These are phyloP conservation scores for Botrytis porri DNA, from an alignment of 2,329 filamentous ascomycete species.

Conservation along the genomic window DNA sequence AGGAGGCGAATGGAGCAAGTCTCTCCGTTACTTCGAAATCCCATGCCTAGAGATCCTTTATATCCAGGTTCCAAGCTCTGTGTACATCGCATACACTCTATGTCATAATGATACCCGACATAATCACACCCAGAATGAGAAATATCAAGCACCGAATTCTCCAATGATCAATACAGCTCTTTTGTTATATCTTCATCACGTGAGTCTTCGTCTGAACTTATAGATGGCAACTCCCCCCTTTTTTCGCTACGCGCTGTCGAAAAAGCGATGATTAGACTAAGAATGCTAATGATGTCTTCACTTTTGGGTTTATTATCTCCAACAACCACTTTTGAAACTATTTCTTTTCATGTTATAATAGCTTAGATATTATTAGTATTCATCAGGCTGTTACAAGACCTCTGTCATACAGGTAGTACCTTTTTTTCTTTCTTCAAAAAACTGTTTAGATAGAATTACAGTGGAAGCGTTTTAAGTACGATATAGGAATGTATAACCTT, in stretches of 20 bases:
- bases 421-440: too few species aligned
- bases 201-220: background rate
- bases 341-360: background rate
- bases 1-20: too few species aligned
- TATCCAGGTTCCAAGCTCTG: background rate
- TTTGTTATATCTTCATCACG: background rate
- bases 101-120: background rate
- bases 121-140: background rate
- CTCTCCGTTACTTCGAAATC: background rate
- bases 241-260: background rate
- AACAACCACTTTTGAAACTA: background rate
- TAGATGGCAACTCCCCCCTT: background rate
- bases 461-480: too few species aligned
- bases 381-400: too few species aligned
- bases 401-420: too few species aligned
- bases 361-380: too few species aligned
- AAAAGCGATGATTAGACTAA: background rate
- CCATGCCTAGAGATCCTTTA: background rate
- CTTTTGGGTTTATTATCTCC: background rate
- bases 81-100: background rate
- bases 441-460: too few species aligned
- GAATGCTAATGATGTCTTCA: background rate
- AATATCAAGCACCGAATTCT: background rate
- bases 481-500: too few species aligned
- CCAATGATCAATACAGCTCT: background rate